Conservation (phyloP, 495 filamentous ascomycete species). For the Daldinia childiae region DNA sequence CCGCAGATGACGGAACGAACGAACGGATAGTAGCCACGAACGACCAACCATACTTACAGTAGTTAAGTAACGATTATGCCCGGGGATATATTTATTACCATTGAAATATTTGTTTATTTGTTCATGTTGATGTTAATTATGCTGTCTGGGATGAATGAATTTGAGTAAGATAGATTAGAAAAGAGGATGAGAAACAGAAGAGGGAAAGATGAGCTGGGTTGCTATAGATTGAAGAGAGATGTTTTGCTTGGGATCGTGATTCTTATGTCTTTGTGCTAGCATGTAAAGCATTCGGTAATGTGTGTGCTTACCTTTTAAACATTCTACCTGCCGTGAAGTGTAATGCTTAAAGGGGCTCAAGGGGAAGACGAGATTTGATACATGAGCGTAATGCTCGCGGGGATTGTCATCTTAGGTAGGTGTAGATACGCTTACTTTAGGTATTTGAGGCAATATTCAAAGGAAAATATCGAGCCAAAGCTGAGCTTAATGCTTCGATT, state of each 20-base stretch:
- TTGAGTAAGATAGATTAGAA: neutral
- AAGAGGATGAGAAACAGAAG: neutral
- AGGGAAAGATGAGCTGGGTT: neutral
- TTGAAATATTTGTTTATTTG: neutral
- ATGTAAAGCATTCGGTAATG: no score
- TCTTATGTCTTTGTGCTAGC: no score
- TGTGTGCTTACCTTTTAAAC: no score
- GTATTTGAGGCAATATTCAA: no score
- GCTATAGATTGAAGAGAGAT: slow-evolving; percentile 1
- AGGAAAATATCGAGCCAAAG: no score
- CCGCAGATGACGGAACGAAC: neutral
- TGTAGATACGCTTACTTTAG: no score
- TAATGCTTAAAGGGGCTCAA: no score
- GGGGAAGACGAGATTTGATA: no score
- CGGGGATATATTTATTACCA: neutral
- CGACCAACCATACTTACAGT: neutral
- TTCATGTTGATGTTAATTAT: neutral
- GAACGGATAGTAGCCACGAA: neutral
- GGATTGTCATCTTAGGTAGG: no score
- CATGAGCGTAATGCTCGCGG: no score
- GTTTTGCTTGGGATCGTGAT: neutral
- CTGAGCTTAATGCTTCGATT: no score
- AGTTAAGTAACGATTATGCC: slow-evolving; percentile 1
- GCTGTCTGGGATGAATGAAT: neutral
- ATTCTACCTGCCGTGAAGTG: no score